Base-by-base conservation (phyloP, 345 rosid genomes). In the Moricandia moricandioides region DNA sequence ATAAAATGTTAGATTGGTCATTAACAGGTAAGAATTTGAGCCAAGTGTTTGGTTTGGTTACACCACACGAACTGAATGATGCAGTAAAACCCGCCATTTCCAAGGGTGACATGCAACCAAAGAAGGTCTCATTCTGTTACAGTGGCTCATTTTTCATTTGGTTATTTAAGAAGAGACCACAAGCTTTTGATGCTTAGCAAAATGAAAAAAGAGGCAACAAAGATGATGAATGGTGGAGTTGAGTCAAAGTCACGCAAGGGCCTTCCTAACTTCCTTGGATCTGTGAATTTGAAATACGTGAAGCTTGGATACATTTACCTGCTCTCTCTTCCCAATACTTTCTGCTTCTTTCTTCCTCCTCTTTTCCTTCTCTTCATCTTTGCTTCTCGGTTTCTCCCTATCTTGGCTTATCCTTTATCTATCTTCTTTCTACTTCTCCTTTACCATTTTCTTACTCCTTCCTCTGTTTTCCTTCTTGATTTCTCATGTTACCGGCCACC, bases 401-500 rank as follows among this genome's bases (percentile, higher is more conserved):
- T 73, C 78, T 45, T 77, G 11, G 79, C 82, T 64, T 77, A 80
- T 4, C 81, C 74, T 17, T 27, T 82, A 1, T 70, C 83, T 2
- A 13, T 85, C 1, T 80, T 77, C 14, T 58, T 83, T 12, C 27
- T 84, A 0, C 83, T 83, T 10, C 31, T 81, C 65, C 77, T 73
- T 66, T 77, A 71, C 30, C 85, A 88, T 35, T 70, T 78, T 51
- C 74, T 83, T 18, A 60, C 84, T 3, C 88, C 91, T 11, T 78
- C 74, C 3, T 71, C 88, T 7, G 82, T 65, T 40, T 88, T 81
- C 70, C 82, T 88, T 37, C 73, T 91, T 1, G 89, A 91, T 64
- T 91, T 87, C 37, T 82, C 90, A 2, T 91, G 91, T 77, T 91
- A 66, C 81, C 87, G 83, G 21, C 92, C 97, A 0, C 90, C 90